Evolutionary conservation across 2,329 filamentous ascomycete species (phyloP), one percentile per base, ranked within the genome.

Genomic region (Colletotrichum tabaci): DNA sequence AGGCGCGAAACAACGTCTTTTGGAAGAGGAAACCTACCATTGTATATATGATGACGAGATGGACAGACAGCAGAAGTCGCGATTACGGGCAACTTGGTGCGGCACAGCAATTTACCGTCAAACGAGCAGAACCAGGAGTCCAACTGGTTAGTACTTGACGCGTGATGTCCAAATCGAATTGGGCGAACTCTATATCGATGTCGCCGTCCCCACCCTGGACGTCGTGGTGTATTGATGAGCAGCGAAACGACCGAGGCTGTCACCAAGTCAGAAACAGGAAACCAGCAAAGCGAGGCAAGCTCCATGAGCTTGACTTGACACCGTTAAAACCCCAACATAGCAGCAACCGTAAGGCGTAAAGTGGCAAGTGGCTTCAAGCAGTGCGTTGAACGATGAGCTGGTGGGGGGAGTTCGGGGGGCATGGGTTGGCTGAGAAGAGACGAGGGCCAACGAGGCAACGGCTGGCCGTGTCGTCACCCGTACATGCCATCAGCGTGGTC

Each of bases 141-240:
- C 21, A 30, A 6, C 60, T 38, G 30, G 30, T 23, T 18, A n/a
- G 30, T 40, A 16, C 8, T 38, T 38, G n/a, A 8, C 7, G 38
- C n/a, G 16, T 61, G 13, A 42, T 61, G n/a, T n/a, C 60, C 50
- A 16, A 12, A 40, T n/a, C 46, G 35, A 62, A 40, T 42, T 47
- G 35, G 13, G 38, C 38, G 15, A 42, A 7, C 3, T 42, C 35
- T 12, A 26, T 15, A n/a, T 42, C 30, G 30, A 49, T 23, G 30
- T 21, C 6, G 35, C 35, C 35, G 35, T 38, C 9, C 9, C 35
- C 9, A 10, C 35, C 30, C 9, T 38, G 35, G 35, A 38, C 2
- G 46, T 26, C 15, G 9, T 18, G n/a, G 60, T n/a, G 46, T 12
- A 40, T 38, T 7, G 15, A 15, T 13, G 13, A 40, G 3, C n/a